Conservation (phyloP, 2,329 filamentous ascomycete genomes). For the Neoscytalidium dimidiatum region DNA sequence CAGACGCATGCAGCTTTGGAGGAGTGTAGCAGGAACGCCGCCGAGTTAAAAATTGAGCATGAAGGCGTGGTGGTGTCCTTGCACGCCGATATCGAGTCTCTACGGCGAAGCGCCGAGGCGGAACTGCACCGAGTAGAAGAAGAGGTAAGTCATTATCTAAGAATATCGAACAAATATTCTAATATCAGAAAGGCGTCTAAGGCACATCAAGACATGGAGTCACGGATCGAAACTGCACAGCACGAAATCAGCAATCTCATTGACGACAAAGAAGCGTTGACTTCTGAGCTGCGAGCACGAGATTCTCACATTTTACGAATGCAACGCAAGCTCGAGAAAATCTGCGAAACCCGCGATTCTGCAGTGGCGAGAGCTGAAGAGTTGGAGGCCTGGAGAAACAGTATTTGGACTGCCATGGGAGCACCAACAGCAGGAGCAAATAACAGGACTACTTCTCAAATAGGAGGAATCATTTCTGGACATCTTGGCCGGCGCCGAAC, state of each 20-base stretch:
- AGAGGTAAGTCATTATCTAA: neutral
- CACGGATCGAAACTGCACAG: conserved; percentile 21
- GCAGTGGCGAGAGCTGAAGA: conserved; percentile 20
- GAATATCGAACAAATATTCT: neutral
- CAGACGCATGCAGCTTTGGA: neutral
- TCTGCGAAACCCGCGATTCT: conserved; percentile 29
- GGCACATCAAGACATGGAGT: neutral
- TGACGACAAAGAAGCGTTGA: conserved; percentile 19
- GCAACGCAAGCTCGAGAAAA: conserved; percentile 19
- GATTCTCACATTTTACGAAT: neutral
- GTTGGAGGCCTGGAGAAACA: conserved; percentile 27
- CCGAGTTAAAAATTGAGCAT: neutral
- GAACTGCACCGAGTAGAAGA: conserved; percentile 1
- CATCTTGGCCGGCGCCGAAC: neutral
- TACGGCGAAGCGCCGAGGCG: neutral
- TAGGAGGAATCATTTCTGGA: neutral
- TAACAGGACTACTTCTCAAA: neutral
- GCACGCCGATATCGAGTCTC: neutral
- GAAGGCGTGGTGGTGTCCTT: neutral
- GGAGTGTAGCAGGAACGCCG: neutral
- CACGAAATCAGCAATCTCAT: conserved; percentile 24
- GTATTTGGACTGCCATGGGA: conserved; percentile 30
- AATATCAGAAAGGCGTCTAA: neutral
- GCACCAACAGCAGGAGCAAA: neutral
- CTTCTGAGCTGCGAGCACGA: neutral